Conservation (phyloP, 768 basidiomycete species). For the Saitozyma podzolica region DNA sequence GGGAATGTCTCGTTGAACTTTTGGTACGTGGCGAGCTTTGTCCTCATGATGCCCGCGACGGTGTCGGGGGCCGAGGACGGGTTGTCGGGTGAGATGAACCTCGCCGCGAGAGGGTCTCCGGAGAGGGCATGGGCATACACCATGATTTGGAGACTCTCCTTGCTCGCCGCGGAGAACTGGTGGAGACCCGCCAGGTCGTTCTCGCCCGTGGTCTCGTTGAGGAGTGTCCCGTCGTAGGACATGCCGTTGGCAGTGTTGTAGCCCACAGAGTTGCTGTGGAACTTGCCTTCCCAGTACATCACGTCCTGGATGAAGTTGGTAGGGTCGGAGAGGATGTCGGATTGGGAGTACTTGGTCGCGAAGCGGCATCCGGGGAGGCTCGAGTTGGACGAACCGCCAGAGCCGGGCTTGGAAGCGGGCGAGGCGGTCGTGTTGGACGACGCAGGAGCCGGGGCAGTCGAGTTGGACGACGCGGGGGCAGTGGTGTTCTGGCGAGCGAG, state of each 20-base stretch:
- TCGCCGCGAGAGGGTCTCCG: background rate
- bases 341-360: conserved; percentile 1
- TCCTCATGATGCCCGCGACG: conserved; percentile 3
- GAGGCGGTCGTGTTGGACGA: too few species aligned
- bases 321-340: conserved; percentile 1
- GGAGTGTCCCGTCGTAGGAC: conserved; percentile 3
- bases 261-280: background rate
- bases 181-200: background rate
- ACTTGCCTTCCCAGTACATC: conserved; percentile 1
- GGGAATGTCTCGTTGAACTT: conserved; percentile 1
- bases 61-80: background rate
- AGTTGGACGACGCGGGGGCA: too few species aligned
- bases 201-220: background rate
- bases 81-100: background rate
- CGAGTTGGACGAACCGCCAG: too few species aligned
- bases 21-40: conserved; percentile 2
- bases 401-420: too few species aligned
- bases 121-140: conserved; percentile 2
- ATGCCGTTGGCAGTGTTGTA: conserved; percentile 6
- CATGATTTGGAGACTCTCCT: conserved; percentile 8
- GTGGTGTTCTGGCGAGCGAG: too few species aligned
- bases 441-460: too few species aligned
- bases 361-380: background rate
- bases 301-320: background rate
- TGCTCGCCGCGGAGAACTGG: conserved; percentile 5